phyloP scores from a whole-genome alignment of 805 yeast genomes.

The Nakazawaea wyomingensis region DNA sequence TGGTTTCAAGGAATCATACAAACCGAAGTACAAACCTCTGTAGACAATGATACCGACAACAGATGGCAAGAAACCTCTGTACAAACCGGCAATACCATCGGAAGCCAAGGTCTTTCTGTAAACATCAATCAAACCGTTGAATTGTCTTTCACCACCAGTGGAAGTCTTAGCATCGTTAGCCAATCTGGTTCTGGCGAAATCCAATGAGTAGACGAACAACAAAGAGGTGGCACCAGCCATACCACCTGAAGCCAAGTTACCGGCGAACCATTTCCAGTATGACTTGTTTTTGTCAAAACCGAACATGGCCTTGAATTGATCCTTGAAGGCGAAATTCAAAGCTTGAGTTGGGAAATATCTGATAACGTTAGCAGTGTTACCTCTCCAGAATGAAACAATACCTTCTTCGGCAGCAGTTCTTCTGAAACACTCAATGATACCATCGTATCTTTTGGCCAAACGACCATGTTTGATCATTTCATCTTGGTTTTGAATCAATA shows the following conservation, averaged over 20 bases:
- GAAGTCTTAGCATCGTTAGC: conserved; percentile 96
- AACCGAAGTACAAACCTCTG: conserved; percentile 99
- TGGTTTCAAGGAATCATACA: conserved; percentile 95
- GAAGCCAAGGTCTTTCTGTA: conserved; percentile 92
- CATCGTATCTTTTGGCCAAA: conserved; percentile 77
- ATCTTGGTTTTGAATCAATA: conserved; percentile 95
- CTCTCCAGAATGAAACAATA: conserved; percentile 94
- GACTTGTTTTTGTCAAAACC: conserved; percentile 96
- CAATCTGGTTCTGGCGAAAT: conserved; percentile 97
- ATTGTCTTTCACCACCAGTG: conserved; percentile 91
- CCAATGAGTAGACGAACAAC: conserved; percentile 92
- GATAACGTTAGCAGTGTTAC: conserved; percentile 98
- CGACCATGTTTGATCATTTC: conserved; percentile 98
- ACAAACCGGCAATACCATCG: conserved; percentile 97
- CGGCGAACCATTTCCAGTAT: conserved; percentile 92
- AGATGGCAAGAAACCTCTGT: conserved; percentile 99
- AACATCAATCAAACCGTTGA: conserved; percentile 95
- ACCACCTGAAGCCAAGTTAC: conserved; percentile 99
- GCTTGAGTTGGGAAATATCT: conserved; percentile 99
- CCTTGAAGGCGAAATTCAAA: conserved; percentile 97
- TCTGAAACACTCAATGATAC: conserved; percentile 90
- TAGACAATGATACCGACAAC: conserved; percentile 96
- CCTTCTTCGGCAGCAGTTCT: conserved; percentile 96
- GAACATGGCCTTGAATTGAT: conserved; percentile 90
- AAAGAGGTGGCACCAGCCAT: conserved; percentile 95